phyloP scores from a whole-genome alignment of 139 green algal genomes.

The Chlamydomonas incerta region DNA sequence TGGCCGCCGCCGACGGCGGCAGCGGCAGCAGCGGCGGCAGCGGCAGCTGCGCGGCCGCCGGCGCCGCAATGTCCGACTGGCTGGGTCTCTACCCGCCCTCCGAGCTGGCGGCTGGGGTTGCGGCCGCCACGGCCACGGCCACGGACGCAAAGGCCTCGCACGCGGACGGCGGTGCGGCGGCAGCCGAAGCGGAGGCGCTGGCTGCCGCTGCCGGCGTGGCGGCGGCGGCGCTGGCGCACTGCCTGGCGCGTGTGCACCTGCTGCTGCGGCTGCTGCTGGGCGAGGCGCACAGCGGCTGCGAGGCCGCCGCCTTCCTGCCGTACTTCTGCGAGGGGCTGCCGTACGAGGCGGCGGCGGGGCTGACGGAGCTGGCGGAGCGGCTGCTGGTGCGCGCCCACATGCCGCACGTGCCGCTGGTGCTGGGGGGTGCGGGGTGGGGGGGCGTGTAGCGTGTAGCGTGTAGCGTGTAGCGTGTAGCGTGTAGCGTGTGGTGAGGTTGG shows the following conservation, averaged over 20 bases:
- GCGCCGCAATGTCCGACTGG: too few relatives aligned
- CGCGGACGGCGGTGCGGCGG: neutral
- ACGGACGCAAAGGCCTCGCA: neutral
- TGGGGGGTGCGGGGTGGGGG: neutral
- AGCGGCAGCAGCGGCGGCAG: neutral
- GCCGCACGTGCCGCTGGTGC: neutral
- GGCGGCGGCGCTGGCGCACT: neutral
- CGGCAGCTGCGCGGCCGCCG: neutral
- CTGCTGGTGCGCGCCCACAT: neutral
- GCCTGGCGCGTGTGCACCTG: neutral
- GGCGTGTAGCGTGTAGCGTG: too few relatives aligned
- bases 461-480: too few relatives aligned
- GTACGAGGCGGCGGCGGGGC: conserved; percentile 31
- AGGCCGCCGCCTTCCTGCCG: conserved; percentile 34
- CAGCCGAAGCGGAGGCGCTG: neutral
- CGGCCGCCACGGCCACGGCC: neutral
- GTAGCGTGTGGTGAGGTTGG: too few relatives aligned
- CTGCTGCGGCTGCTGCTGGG: conserved; percentile 36
- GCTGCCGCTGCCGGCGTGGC: neutral
- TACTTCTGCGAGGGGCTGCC: conserved; percentile 22
- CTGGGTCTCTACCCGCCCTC: too few relatives aligned
- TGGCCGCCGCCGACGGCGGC: neutral
- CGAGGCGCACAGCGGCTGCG: conserved; percentile 34
- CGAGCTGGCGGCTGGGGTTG: neutral
- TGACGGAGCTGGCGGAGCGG: neutral